Evolutionary conservation across 164 flowering plant genomes (phyloP), one percentile per base, ranked within the genome.

Genomic region (Chloranthus sessilifolius): DNA sequence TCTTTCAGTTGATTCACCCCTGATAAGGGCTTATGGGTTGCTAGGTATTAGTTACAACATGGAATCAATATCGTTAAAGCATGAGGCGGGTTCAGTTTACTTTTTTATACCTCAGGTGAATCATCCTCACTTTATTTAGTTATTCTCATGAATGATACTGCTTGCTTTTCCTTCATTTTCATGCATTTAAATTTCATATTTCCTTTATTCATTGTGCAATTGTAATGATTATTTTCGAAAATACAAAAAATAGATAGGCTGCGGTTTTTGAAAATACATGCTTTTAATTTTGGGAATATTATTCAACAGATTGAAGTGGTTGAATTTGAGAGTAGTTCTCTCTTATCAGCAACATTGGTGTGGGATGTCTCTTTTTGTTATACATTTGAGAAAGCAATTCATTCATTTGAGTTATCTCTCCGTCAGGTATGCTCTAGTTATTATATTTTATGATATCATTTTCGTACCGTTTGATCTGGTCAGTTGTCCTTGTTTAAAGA

Each of bases 41-140:
- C 24, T 73, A 60, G 83, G 72, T 74, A 51, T 62, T 56, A 58
- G 66, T 55, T 63, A 67, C 16, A 62, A 76, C 29, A 15, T 47
- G 1, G 58, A 59, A 26, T 55, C 72, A 43, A 73, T 73, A 63
- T 60, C 71, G 26, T 23, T 74, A 50, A 66, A 69, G 70, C 73
- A 63, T 55, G 74, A 72, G 56, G 63, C 43, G 53, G 86, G 76
- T 59, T 69, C 86, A 44, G 77, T 58, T 64, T 80, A 75, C 66
- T 56, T 79, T 53, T 73, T 85, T 54, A 75, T 92, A 61, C 98
- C 98, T 47, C 81, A 85, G 87, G 94, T 88, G 63, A 68, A 44
- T 27, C 61, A 45, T 11, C 24, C 50, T 35, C 42, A 45, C 25
- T 60, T 47, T 22, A 17, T 43, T 61, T 3, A 33, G 12, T 33